Evolutionary conservation across 257 asterid species (phyloP).

Genomic region (Solanum habrochaites): DNA sequence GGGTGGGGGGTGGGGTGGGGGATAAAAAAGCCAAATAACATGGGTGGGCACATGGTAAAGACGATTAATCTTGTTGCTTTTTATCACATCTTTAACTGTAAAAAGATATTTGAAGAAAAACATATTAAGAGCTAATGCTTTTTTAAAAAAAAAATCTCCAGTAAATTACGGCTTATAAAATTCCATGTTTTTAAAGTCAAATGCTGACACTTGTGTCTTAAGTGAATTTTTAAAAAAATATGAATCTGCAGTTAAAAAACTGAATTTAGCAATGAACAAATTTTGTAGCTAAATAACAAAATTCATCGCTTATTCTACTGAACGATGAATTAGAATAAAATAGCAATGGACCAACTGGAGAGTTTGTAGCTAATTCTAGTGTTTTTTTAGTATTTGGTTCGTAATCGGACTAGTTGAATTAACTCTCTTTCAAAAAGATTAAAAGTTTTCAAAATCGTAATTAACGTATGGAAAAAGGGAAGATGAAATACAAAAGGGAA

Average conservation of each 20-base stretch:
- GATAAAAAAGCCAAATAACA: conserved; percentile 9
- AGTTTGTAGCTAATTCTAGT: background rate
- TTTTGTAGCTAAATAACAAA: too few species aligned
- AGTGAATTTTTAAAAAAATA: background rate
- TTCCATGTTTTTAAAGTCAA: conserved; percentile 36
- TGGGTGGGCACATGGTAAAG: conserved; percentile 55
- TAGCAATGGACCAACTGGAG: background rate
- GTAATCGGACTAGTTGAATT: background rate
- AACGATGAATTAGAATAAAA: background rate
- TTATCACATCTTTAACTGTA: conserved; percentile 47
- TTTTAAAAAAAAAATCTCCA: background rate
- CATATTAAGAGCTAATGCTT: conserved; percentile 39
- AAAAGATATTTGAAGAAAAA: conserved; percentile 31
- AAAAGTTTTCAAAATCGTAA: background rate
- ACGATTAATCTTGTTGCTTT: conserved; percentile 41
- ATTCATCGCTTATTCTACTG: background rate
- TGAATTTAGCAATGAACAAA: background rate
- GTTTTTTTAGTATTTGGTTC: background rate
- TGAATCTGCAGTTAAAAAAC: too few species aligned
- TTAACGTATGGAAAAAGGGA: background rate
- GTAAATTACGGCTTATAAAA: conserved; percentile 22
- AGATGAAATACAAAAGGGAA: conserved; percentile 2
- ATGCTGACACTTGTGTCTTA: conserved; percentile 23
- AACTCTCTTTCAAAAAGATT: background rate
- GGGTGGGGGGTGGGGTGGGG: background rate